Conservation (phyloP, 805 yeast genomes). For the Candida vartiovaarae region DNA sequence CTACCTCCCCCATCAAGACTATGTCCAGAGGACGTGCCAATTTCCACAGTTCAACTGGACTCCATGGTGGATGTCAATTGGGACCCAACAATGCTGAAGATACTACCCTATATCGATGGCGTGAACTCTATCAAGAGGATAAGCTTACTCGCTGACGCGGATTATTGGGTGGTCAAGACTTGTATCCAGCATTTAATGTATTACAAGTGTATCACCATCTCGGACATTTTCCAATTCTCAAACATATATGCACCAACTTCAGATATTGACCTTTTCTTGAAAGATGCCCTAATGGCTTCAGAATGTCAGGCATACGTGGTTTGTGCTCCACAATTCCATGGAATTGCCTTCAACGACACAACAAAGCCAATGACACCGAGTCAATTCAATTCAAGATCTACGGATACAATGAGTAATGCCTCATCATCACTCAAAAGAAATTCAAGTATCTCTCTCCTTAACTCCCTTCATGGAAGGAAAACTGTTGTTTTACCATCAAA, state of each 20-base stretch:
- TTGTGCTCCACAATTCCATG: slow-evolving; percentile 30
- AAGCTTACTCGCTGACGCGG: slow-evolving; percentile 74
- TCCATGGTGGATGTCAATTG: slow-evolving; percentile 81
- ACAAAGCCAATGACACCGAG: not conserved
- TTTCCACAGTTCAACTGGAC: slow-evolving; percentile 72
- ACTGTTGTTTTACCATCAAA: slow-evolving; percentile 46
- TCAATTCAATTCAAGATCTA: not conserved
- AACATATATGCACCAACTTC: slow-evolving; percentile 89
- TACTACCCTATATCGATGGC: slow-evolving; percentile 83
- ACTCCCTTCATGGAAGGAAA: slow-evolving; percentile 7
- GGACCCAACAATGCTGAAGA: slow-evolving; percentile 95
- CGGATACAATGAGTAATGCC: not conserved
- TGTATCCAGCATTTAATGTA: slow-evolving; percentile 90
- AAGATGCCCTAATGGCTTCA: slow-evolving; percentile 56
- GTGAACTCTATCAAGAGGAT: slow-evolving; percentile 75
- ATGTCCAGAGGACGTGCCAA: slow-evolving; percentile 81
- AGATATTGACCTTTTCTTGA: slow-evolving; percentile 58
- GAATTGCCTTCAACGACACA: slow-evolving; percentile 24
- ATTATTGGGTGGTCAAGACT: slow-evolving; percentile 67
- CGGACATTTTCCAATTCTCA: slow-evolving; percentile 84
- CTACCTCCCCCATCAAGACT: slow-evolving; percentile 71
- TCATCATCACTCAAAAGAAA: slow-evolving; percentile 1
- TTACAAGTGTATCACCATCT: slow-evolving; percentile 74
- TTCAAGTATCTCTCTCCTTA: slow-evolving; percentile 12
- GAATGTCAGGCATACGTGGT: slow-evolving; percentile 84